Percentiles rank a stretch among this genome's conserved stretches.
phyloP scores from a whole-genome alignment of 179 eudicot species.

The Beta lomatogona region DNA sequence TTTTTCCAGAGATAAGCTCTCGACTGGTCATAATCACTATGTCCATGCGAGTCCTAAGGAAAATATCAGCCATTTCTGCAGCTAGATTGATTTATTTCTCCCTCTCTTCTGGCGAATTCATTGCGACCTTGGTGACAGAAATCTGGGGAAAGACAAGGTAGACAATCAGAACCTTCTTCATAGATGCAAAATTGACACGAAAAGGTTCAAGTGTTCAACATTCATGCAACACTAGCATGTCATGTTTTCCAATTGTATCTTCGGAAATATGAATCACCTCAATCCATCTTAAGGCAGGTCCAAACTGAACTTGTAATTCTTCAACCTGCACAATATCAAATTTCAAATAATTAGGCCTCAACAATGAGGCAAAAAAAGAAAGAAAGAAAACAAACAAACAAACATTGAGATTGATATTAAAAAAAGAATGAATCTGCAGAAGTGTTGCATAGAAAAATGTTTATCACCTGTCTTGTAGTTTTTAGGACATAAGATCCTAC shows the following conservation, averaged over 20 bases:
- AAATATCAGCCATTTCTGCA: constrained; percentile 79
- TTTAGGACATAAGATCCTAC: constrained; percentile 99
- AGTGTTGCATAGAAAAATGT: neutral
- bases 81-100: constrained; percentile 68
- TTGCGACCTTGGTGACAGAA: constrained; percentile 85
- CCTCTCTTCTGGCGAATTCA: constrained; percentile 81
- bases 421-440: neutral
- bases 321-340: constrained; percentile 57
- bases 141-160: constrained; percentile 44
- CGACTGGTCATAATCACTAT: constrained; percentile 92
- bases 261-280: constrained; percentile 55
- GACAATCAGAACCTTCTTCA: constrained; percentile 18
- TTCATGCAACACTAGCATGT: neutral
- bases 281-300: constrained; percentile 55
- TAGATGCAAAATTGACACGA: no score
- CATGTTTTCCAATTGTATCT: neutral
- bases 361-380: neutral
- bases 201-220: neutral
- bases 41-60: constrained; percentile 63
- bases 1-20: constrained; percentile 79
- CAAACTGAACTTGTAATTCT: constrained; percentile 69
- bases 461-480: constrained; percentile 86
- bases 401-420: neutral
- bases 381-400: no score
- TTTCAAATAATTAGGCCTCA: neutral